phyloP scores from a whole-genome alignment of 139 green algal genomes.

The Dunaliella primolecta region DNA sequence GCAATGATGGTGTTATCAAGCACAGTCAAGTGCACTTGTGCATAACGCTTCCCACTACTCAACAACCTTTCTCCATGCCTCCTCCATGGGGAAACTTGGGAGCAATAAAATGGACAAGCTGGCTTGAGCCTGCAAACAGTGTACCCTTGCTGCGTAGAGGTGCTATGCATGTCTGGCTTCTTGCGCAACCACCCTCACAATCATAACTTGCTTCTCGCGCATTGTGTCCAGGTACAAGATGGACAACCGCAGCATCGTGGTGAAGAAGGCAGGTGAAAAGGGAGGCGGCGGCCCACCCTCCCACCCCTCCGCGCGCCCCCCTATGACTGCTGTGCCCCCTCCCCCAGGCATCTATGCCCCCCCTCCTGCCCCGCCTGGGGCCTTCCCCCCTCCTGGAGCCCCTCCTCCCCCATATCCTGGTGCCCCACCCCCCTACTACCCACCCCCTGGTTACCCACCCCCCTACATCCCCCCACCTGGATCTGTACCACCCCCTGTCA shows the following conservation, averaged over 20 bases:
- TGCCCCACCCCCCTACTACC: neutral
- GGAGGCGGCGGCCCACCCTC: constrained; percentile 2
- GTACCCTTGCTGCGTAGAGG: no score
- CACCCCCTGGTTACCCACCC: no score
- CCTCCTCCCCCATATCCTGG: neutral
- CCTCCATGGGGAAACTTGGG: no score
- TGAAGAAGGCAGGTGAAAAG: constrained; percentile 48
- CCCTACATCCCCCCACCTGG: neutral
- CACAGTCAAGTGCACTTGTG: no score
- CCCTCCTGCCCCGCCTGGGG: neutral
- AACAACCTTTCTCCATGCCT: no score
- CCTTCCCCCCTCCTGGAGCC: neutral
- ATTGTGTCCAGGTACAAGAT: constrained; percentile 39
- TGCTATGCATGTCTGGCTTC: no score
- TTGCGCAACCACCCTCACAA: no score
- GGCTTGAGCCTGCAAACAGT: no score
- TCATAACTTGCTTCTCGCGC: no score
- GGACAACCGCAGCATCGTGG: constrained; percentile 44
- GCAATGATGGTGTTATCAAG: no score
- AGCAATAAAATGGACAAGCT: no score
- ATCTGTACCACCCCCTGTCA: neutral
- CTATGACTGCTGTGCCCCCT: neutral
- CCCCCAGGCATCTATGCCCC: constrained; percentile 8
- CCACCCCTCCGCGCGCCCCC: neutral
- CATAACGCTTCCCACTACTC: no score